Evolutionary conservation across 2,329 filamentous ascomycete genomes (phyloP).

Genomic region (Aureobasidium sp.): DNA sequence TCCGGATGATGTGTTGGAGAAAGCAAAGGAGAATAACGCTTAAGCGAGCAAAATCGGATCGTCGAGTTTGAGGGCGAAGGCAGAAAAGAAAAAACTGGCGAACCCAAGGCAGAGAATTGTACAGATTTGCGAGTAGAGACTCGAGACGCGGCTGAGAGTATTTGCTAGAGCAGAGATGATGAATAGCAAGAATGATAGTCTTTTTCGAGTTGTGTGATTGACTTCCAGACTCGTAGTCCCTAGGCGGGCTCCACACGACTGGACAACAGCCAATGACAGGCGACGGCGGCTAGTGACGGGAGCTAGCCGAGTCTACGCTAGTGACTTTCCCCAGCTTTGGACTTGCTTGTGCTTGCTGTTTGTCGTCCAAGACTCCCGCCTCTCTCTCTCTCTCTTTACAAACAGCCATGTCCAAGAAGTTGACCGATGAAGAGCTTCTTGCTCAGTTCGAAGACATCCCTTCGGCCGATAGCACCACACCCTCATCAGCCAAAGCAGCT

Average conservation of each 20-base stretch:
- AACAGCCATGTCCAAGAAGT: conserved; percentile 24
- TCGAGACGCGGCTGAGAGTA: neutral
- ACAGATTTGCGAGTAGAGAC: neutral
- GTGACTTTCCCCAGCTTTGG: conserved; percentile 4
- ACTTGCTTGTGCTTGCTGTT: neutral
- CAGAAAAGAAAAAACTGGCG: neutral
- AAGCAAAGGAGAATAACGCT: conserved; percentile 8
- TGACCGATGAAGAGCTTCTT: conserved; percentile 36
- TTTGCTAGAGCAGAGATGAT: neutral
- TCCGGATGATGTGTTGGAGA: neutral
- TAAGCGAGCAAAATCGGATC: conserved; percentile 5
- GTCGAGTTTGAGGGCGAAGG: neutral
- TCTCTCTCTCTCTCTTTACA: neutral
- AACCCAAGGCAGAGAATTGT: neutral
- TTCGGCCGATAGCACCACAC: conserved; percentile 41
- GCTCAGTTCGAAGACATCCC: conserved; percentile 39
- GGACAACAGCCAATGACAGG: conserved; percentile 3
- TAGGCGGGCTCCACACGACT: neutral
- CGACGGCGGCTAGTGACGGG: neutral
- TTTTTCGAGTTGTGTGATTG: conserved; percentile 12
- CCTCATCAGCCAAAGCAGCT: conserved; percentile 33
- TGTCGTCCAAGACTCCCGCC: neutral
- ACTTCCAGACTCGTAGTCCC: conserved; percentile 8
- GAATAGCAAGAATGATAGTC: conserved; percentile 5
- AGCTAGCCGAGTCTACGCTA: conserved; percentile 5